Conservation (phyloP, 805 yeast species). For the Candida sphagnicola region DNA sequence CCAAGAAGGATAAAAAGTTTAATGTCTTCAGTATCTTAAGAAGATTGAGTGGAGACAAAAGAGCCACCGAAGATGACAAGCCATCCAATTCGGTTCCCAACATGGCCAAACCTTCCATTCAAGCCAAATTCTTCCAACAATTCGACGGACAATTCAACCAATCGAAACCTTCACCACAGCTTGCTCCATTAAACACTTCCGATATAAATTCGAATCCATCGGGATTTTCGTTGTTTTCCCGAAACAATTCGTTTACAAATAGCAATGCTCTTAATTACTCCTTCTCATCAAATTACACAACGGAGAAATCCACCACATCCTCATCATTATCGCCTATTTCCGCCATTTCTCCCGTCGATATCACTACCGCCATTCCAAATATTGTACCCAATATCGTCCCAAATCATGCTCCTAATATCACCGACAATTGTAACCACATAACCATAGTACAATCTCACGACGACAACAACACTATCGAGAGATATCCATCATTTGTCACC, state of each 20-base stretch:
- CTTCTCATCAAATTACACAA: conserved; percentile 1
- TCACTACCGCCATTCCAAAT: not conserved
- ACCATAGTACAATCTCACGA: not conserved
- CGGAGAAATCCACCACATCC: not conserved
- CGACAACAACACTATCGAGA: conserved; percentile 7
- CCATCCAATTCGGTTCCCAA: too few relatives aligned
- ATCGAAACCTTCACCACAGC: too few relatives aligned
- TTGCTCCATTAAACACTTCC: not conserved
- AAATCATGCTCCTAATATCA: not conserved
- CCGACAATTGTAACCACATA: conserved; percentile 1
- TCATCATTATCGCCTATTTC: conserved; percentile 1
- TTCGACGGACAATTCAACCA: too few relatives aligned
- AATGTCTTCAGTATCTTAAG: not conserved
- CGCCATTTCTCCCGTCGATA: not conserved
- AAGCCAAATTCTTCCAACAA: too few relatives aligned
- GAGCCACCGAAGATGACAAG: not conserved
- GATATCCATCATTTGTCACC: conserved; percentile 28
- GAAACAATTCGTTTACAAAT: not conserved
- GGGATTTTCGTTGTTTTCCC: not conserved
- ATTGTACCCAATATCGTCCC: not conserved
- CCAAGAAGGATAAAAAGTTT: conserved; percentile 2
- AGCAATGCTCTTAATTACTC: not conserved
- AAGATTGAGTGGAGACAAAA: conserved; percentile 4
- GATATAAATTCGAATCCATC: not conserved
- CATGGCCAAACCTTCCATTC: too few relatives aligned